Conservation (phyloP, 176 grass and related monocot species). For the Rhynchospora tenuis region DNA sequence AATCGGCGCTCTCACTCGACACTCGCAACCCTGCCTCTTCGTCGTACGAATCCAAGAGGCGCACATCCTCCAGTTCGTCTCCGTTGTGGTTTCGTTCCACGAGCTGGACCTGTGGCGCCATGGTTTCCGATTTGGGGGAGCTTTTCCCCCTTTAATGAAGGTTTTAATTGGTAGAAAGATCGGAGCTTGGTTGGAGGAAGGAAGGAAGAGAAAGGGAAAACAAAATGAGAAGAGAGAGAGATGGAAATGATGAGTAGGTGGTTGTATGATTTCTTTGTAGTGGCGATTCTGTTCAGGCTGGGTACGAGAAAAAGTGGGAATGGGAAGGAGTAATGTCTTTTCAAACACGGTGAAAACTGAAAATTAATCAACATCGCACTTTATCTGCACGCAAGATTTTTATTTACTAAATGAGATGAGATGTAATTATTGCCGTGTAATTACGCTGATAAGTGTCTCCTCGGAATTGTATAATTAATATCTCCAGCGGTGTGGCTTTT, state of each 20-base stretch:
- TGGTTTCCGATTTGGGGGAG: neutral
- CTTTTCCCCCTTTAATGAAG: neutral
- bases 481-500: neutral
- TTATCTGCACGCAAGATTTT: neutral
- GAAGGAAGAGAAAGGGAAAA: neutral
- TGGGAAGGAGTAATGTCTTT: neutral
- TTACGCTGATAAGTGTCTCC: neutral
- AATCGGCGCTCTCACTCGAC: conserved; percentile 27
- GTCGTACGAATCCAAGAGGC: conserved; percentile 63
- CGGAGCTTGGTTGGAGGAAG: conserved; percentile 18
- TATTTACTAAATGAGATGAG: neutral
- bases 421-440: neutral
- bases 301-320: neutral
- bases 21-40: conserved; percentile 20
- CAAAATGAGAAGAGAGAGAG: neutral
- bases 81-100: neutral
- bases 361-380: neutral
- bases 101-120: conserved; percentile 63
- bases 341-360: neutral
- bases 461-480: neutral
- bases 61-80: conserved; percentile 78
- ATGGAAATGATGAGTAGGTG: conserved; percentile 2
- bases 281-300: neutral
- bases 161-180: neutral
- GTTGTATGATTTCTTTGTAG: neutral